phyloP scores from a whole-genome alignment of 164 flowering plant species.

The Tetracentron sinense region DNA sequence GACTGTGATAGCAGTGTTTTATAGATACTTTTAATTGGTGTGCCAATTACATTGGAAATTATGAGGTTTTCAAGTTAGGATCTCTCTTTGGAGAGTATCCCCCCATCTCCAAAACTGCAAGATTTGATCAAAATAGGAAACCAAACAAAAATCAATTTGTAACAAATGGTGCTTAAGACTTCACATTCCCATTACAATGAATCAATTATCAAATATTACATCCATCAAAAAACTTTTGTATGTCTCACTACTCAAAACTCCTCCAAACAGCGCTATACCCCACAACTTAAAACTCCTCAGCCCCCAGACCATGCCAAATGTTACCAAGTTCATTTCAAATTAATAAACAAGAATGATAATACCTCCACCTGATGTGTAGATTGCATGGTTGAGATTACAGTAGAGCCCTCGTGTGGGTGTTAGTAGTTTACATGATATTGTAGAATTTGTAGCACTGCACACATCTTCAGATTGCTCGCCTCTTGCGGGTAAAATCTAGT shows the following conservation, averaged over 20 bases:
- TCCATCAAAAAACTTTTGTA: conserved; percentile 6
- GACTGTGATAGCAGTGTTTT: too few relatives aligned
- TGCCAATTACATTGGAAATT: too few relatives aligned
- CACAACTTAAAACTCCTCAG: neutral
- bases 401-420: neutral
- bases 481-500: conserved; percentile 13
- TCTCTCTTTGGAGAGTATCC: too few relatives aligned
- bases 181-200: neutral
- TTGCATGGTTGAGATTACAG: conserved; percentile 4
- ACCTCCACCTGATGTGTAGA: neutral
- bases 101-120: too few relatives aligned
- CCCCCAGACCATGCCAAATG: neutral
- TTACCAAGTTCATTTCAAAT: neutral
- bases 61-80: too few relatives aligned
- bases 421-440: conserved; percentile 7
- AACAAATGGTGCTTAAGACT: neutral
- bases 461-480: neutral
- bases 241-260: conserved; percentile 4
- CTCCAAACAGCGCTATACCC: neutral
- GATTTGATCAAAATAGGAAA: too few relatives aligned
- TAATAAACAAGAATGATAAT: neutral
- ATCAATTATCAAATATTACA: conserved; percentile 8
- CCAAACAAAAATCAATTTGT: neutral
- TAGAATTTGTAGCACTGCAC: neutral
- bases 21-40: too few relatives aligned